Base-by-base conservation (phyloP, 2,329 filamentous ascomycete species). In the Cryphonectria carpinicola region DNA sequence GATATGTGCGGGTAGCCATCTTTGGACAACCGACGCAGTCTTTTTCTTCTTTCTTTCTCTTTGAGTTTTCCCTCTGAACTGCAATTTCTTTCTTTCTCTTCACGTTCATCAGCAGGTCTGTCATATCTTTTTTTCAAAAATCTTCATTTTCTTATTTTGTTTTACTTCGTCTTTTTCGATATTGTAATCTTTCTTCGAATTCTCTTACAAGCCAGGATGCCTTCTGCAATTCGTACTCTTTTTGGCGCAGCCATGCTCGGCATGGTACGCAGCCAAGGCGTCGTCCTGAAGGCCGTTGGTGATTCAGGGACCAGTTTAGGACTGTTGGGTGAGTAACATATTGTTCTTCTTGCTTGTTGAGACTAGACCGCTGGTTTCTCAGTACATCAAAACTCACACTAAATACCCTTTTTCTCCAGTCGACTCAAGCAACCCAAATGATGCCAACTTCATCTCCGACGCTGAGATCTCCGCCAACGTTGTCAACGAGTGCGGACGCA, bases 401-500 rank as follows among this genome's bases (percentile, higher is more conserved):
- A 37, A 14, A 46, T 46, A 46, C 10, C 37, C 7, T 49, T n/a
- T n/a, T n/a, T 49, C 17, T 22, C 11, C 19, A 73, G 69, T 71
- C 35, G 56, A 69, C 61, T n/a, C 66, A 1, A 28, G 37, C 17
- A 22, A 71, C 49, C 35, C 66, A 17, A 64, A 63, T 52, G 89
- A 91, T 70, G 83, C 88, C 10, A 90, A 87, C 63, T 84, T 89
- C 75, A 91, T 91, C 78, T 83, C 84, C 62, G 84, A 87, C 68
- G 84, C 84, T 11, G 82, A 87, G 80, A 83, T 87, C 72, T 71
- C 74, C 3, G 79, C 81, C 68, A 87, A 87, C 73, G 77, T 84
- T 4, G 87, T 88, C 56, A 88, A 87, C 72, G 82, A 86, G 66
- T 90, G 89, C 75, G 89, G 89, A 63, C 84, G 88, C 72, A 91